Evolutionary conservation across 345 rosid species (phyloP), one percentile per base, ranked within the genome.

Genomic region (Nephelium lappaceum): DNA sequence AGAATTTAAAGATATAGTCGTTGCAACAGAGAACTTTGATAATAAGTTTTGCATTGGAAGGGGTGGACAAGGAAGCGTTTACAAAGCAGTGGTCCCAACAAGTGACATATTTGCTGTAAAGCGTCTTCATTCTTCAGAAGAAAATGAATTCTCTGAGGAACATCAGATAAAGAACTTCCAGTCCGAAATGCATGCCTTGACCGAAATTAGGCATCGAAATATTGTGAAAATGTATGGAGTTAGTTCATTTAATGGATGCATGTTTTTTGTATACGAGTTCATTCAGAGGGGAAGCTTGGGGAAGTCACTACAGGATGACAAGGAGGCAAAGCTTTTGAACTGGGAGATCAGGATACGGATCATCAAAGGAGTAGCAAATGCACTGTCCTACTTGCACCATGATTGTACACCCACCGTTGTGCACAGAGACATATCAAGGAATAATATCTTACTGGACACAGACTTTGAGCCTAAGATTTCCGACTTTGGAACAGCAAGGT

Each of bases 331-430:
- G 81, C 51, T 57, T 23, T 31, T 82, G 21, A 78, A 81, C 74
- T 88, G 89, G 91, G 75, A 25, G 11, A 66, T 66, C 49, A 82
- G 89, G 85, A 51, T 88, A 57, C 75, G 79, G 9, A 69, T 84
- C 19, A 79, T 84, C 55, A 85, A 67, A 81, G 86, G 91, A 66
- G 83, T 86, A 55, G 87, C 89, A 51, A 83, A 88, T 69, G 89
- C 87, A 3, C 77, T 88, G 51, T 82, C 89, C 24, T 88, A 88
- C 78, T 69, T 88, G 82, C 87, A 88, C 80, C 91, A 88, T 64
- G 84, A 86, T 67, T 87, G 86, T 11, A 63, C 77, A 8, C 86
- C 87, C 5, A 23, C 84, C 41, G 73, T 85, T 68, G 82, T 85
- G 47, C 88, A 84, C 82, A 85, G 86, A 47, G 90, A 87, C 80